phyloP scores from a whole-genome alignment of 441 rosid species.

The Pelargonium cotyledonis region DNA sequence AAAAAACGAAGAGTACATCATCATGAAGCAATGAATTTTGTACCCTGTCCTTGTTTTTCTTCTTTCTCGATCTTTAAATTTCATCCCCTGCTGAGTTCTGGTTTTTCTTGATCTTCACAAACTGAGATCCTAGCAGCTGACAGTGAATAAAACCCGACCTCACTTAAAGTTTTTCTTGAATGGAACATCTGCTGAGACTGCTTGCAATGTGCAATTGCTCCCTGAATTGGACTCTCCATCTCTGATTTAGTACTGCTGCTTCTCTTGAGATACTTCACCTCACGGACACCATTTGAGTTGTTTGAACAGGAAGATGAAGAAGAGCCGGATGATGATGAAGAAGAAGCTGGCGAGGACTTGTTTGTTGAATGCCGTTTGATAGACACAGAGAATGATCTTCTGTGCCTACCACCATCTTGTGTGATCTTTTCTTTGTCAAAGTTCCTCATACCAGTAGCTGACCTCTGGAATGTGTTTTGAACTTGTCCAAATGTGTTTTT shows the following conservation, averaged over 20 bases:
- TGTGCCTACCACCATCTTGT: neutral
- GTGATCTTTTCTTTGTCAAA: slow-evolving; percentile 16
- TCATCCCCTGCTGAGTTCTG: slow-evolving; percentile 49
- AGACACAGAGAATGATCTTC: slow-evolving; percentile 28
- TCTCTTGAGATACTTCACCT: slow-evolving; percentile 17
- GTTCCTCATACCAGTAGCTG: slow-evolving; percentile 22
- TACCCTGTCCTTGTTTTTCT: slow-evolving; percentile 15
- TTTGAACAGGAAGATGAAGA: slow-evolving; percentile 15
- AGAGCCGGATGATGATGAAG: slow-evolving; percentile 19
- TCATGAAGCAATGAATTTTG: slow-evolving; percentile 24
- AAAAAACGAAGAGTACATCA: slow-evolving; percentile 7
- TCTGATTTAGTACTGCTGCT: slow-evolving; percentile 21
- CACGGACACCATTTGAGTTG: slow-evolving; percentile 5
- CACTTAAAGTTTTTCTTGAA: slow-evolving; percentile 35
- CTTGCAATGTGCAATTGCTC: slow-evolving; percentile 30
- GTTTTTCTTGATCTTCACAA: slow-evolving; percentile 55
- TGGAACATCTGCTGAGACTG: slow-evolving; percentile 29
- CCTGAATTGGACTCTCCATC: slow-evolving; percentile 26
- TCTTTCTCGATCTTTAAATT: neutral
- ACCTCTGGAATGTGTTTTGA: slow-evolving; percentile 33
- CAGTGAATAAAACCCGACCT: slow-evolving; percentile 48
- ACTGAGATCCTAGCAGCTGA: slow-evolving; percentile 42
- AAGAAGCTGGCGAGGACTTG: slow-evolving; percentile 14
- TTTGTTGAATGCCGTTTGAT: slow-evolving; percentile 17
- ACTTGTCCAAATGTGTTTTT: slow-evolving; percentile 47